Conservation (phyloP, 257 asterid species). For the Nicotiana obtusifolia region DNA sequence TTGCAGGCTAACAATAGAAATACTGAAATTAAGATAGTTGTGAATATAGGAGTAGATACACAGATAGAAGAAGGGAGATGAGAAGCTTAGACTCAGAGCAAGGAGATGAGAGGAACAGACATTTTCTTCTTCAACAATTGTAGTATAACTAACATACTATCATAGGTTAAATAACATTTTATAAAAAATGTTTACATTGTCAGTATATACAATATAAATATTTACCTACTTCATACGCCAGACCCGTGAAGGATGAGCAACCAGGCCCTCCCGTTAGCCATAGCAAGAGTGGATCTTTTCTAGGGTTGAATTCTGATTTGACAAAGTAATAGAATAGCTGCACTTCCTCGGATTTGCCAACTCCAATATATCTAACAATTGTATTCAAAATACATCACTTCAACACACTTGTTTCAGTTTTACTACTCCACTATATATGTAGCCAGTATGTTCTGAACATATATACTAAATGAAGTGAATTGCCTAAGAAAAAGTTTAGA, state of each 20-base stretch:
- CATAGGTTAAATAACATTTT: neutral
- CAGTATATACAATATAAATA: neutral
- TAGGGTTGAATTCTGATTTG: slow-evolving; percentile 25
- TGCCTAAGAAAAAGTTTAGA: too few relatives aligned
- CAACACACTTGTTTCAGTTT: neutral
- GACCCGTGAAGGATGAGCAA: slow-evolving; percentile 22
- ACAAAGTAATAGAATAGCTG: slow-evolving; percentile 30
- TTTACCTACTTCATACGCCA: slow-evolving; percentile 23
- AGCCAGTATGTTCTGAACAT: neutral
- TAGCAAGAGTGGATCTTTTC: slow-evolving; percentile 23
- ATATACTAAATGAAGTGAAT: neutral
- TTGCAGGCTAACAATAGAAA: too few relatives aligned
- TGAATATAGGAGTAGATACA: too few relatives aligned
- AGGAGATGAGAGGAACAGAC: too few relatives aligned
- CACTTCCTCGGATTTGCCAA: slow-evolving; percentile 14
- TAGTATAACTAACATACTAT: neutral
- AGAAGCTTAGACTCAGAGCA: too few relatives aligned
- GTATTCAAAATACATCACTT: neutral
- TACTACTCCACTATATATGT: neutral
- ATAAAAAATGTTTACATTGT: neutral
- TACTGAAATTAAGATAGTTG: too few relatives aligned
- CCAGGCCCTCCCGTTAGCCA: slow-evolving; percentile 40
- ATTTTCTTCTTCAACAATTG: too few relatives aligned
- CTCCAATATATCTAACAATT: slow-evolving; percentile 18
- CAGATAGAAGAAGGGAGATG: too few relatives aligned